Base-by-base conservation (phyloP, 371 early-diverging fungal species). In the Mortierella sp. region DNA sequence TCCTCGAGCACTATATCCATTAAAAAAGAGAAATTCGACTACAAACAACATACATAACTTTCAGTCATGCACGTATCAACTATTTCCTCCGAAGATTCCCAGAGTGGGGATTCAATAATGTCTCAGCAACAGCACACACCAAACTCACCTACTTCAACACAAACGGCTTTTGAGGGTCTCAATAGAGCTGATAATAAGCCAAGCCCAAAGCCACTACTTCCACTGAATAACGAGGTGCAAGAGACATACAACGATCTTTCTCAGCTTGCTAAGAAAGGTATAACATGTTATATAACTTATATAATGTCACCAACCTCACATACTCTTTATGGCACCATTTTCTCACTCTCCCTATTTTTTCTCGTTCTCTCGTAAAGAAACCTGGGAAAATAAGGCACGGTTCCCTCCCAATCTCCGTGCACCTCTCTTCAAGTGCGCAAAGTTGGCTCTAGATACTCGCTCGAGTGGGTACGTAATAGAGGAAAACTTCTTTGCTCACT, bases 401-500 rank as follows among this genome's bases (percentile, higher is more conserved):
- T 90, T 90, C 57, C 90, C 90, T 8, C 26, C 70, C 3, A 43
- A 62, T 14, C 70, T 90, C 20, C 84, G 86, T 32, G 85, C 81
- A 3, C 80, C 84, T 0, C 84, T 88, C 8, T 70, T 87, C 35
- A 75, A 84, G 30, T 84, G 85, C 39, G 88, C 88, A 5, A 62
- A 75, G 14, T 54, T 84, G 8, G 77, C 85, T 32, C 83, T 87
- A 20, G 84, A 83, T 4, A 76, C 85, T 24, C 76, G 76, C 1
- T 28, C 51, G 39, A 59, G 39, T 0, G 77, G 75, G 18, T 79
- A 85, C 22, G 51, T 55, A 9, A 70, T 88, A 24, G 88, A 87
- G 24, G 86, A 85, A 0, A 80, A 84, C 30, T 68, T 88, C 22
- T 68, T 90, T 28, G 64, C 47, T 6, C 86, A 86, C 66, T 57